Conservation (phyloP, 495 filamentous ascomycete species). For the Trichoderma gamsii region DNA sequence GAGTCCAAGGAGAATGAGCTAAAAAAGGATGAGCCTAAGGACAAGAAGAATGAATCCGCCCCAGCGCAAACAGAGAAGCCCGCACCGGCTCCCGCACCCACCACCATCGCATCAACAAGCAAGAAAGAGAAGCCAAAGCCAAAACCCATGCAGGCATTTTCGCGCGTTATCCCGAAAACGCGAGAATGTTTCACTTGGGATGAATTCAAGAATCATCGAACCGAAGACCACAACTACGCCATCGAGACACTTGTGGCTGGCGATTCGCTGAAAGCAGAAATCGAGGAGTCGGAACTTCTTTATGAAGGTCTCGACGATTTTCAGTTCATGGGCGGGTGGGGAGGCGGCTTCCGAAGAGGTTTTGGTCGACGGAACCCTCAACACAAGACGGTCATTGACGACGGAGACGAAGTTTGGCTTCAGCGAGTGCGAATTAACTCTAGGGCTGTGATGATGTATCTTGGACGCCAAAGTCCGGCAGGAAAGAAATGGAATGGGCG, state of each 20-base stretch:
- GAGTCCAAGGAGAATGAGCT: background rate
- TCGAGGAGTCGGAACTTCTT: background rate
- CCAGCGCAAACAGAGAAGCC: background rate
- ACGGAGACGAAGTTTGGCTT: slow-evolving; percentile 1
- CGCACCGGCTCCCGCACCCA: background rate
- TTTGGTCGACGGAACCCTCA: background rate
- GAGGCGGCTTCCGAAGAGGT: background rate
- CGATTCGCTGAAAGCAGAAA: slow-evolving; percentile 3
- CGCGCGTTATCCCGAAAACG: background rate
- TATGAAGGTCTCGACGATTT: background rate
- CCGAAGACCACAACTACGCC: background rate
- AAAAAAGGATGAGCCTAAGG: background rate
- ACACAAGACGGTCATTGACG: slow-evolving; percentile 2
- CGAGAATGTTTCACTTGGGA: slow-evolving; percentile 1
- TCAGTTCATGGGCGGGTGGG: background rate
- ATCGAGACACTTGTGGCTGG: slow-evolving; percentile 7
- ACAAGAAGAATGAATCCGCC: background rate
- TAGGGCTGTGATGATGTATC: slow-evolving; percentile 3
- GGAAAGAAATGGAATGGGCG: slow-evolving; percentile 8
- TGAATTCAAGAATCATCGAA: slow-evolving; percentile 4
- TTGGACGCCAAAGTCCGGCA: background rate
- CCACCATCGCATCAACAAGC: background rate
- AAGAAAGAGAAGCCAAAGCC: slow-evolving; percentile 8
- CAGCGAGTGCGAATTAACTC: slow-evolving; percentile 10
- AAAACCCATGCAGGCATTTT: slow-evolving; percentile 4